phyloP scores from a whole-genome alignment of 495 filamentous ascomycete genomes.

The Hypomontagnella submonticulosa region DNA sequence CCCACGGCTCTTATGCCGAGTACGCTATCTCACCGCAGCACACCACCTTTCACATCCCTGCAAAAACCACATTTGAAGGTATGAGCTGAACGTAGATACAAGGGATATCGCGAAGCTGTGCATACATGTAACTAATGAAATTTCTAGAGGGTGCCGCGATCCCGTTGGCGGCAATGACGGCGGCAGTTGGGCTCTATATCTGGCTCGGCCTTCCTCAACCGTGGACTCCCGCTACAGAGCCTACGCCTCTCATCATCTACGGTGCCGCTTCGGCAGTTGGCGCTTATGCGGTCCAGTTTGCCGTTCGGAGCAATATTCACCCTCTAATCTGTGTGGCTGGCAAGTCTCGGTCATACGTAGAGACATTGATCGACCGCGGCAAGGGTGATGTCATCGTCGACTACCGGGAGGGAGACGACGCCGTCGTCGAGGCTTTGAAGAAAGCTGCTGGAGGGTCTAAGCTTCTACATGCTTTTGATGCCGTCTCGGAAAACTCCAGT shows the following conservation, averaged over 20 bases:
- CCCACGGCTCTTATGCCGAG: conserved; percentile 73
- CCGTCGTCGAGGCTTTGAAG: conserved; percentile 62
- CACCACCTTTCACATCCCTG: conserved; percentile 76
- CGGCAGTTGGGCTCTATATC: conserved; percentile 71
- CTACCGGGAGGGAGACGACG: conserved; percentile 71
- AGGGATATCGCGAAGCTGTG: not conserved
- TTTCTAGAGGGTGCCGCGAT: conserved; percentile 72
- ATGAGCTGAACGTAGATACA: conserved; percentile 5
- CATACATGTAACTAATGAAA: conserved; percentile 22
- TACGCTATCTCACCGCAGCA: conserved; percentile 73
- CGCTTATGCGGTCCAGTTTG: conserved; percentile 74
- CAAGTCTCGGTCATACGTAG: conserved; percentile 64
- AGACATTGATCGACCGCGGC: conserved; percentile 65
- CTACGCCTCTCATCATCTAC: conserved; percentile 62
- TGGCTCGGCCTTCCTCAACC: conserved; percentile 71
- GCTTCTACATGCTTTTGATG: conserved; percentile 67
- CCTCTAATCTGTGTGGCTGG: conserved; percentile 79
- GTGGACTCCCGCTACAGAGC: conserved; percentile 61
- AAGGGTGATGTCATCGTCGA: conserved; percentile 79
- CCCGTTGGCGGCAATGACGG: conserved; percentile 79
- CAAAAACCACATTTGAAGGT: conserved; percentile 74
- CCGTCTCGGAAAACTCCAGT: conserved; percentile 66
- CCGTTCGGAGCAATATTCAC: conserved; percentile 73
- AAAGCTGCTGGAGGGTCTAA: conserved; percentile 54
- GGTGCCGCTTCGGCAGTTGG: conserved; percentile 76